Conservation (phyloP, 805 yeast genomes). For the Clavispora fructus region DNA sequence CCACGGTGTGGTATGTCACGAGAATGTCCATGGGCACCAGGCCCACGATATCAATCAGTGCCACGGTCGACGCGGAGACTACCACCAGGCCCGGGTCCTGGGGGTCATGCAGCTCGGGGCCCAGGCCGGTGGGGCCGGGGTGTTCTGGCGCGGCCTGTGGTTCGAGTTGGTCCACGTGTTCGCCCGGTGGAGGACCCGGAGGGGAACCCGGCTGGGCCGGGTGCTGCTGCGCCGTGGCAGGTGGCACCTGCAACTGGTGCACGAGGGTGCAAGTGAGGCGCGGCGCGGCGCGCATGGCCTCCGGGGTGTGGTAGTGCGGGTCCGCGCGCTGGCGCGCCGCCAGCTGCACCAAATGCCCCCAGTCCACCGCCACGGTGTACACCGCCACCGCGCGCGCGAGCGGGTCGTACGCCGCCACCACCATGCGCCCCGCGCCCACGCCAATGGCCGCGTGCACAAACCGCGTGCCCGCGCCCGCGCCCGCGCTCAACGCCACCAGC, state of each 20-base stretch:
- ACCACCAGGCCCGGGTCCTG: conserved; percentile 2
- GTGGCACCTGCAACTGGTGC: conserved; percentile 20
- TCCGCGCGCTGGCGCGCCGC: conserved; percentile 42
- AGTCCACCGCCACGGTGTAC: conserved; percentile 42
- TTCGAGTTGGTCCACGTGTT: no score
- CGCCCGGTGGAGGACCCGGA: no score
- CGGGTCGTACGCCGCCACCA: conserved; percentile 39
- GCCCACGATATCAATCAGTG: neutral
- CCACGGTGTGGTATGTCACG: neutral
- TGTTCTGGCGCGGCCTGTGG: no score
- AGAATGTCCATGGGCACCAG: neutral
- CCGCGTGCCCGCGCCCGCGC: conserved; percentile 7
- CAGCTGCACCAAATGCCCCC: conserved; percentile 50
- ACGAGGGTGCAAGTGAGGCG: conserved; percentile 27
- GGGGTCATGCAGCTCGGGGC: no score
- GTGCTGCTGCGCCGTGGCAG: neutral
- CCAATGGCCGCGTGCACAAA: conserved; percentile 47
- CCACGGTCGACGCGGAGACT: neutral
- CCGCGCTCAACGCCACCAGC: conserved; percentile 19
- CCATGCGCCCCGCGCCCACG: conserved; percentile 43
- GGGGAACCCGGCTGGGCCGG: no score
- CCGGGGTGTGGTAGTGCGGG: conserved; percentile 49
- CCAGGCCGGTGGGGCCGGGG: no score
- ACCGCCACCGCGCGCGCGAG: conserved; percentile 33
- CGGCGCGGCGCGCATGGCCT: conserved; percentile 39